A percentile compares a stretch with the other conserved stretches of the same genome.
These are phyloP conservation scores for Hypericum perforatum DNA, from an alignment of 345 rosid species.

Conservation along the genomic window DNA sequence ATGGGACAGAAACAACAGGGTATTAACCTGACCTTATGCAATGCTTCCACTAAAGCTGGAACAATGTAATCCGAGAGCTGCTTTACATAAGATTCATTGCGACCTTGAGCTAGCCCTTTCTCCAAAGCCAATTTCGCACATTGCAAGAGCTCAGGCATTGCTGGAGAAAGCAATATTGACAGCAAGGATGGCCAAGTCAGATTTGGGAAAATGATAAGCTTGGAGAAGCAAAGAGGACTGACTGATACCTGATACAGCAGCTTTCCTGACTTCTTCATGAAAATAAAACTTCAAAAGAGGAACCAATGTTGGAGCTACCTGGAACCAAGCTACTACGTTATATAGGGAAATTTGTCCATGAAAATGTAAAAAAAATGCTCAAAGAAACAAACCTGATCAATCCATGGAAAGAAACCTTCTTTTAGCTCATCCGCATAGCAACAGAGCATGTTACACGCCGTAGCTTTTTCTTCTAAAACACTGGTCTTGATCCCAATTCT, in stretches of 20 bases:
- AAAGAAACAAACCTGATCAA: slow-evolving; percentile 62
- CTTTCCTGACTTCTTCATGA: slow-evolving; percentile 99
- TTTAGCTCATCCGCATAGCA: slow-evolving; percentile 99
- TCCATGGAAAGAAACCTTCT: slow-evolving; percentile 99
- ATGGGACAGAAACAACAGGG: not conserved
- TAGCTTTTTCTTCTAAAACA: slow-evolving; percentile 95
- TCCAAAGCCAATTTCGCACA: slow-evolving; percentile 95
- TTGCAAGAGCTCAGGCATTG: slow-evolving; percentile 95
- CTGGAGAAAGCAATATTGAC: slow-evolving; percentile 26
- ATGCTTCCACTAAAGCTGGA: slow-evolving; percentile 91
- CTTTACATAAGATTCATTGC: slow-evolving; percentile 78
- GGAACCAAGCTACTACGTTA: slow-evolving; percentile 4
- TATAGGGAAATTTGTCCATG: not conserved
- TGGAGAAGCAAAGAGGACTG: slow-evolving; percentile 1
- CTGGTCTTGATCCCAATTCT: slow-evolving; percentile 98
- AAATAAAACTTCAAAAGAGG: slow-evolving; percentile 97
- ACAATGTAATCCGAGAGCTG: slow-evolving; percentile 85
- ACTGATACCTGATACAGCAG: slow-evolving; percentile 95
- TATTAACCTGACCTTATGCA: slow-evolving; percentile 63
- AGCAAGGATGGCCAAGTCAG: not conserved
- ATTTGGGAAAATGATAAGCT: not conserved
- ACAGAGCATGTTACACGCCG: slow-evolving; percentile 98
- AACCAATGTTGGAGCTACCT: slow-evolving; percentile 96
- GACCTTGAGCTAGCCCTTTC: slow-evolving; percentile 81
- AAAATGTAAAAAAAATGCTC: slow-evolving; percentile 2